Evolutionary conservation across 495 filamentous ascomycete species (phyloP).

Genomic region (Aspergillus ellipticus): DNA sequence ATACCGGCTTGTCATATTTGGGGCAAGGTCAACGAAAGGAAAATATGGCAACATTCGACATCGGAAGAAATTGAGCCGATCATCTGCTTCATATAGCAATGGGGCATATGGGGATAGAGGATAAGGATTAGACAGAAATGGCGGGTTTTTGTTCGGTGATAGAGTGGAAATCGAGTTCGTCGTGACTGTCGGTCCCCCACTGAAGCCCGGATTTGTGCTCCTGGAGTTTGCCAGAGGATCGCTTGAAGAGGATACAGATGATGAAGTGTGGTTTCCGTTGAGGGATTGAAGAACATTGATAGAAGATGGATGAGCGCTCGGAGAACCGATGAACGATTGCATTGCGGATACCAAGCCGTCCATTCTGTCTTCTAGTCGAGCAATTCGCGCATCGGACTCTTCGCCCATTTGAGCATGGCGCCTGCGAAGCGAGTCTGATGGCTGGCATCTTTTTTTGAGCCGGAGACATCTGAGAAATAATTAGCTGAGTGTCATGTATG

Average conservation of each 20-base stretch:
- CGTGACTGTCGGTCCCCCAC: neutral
- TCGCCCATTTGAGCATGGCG: conserved; percentile 23
- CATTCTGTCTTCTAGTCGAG: conserved; percentile 39
- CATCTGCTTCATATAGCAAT: conserved; percentile 31
- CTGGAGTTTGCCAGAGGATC: too few relatives aligned
- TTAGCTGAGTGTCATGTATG: conserved; percentile 2
- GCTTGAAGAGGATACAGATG: too few relatives aligned
- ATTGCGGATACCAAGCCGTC: conserved; percentile 23
- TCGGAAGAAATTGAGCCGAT: conserved; percentile 36
- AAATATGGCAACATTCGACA: conserved; percentile 36
- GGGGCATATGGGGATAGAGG: neutral
- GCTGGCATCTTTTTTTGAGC: conserved; percentile 37
- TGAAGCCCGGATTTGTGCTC: neutral
- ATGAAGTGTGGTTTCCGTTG: too few relatives aligned
- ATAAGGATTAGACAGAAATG: neutral
- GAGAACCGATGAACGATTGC: conserved; percentile 17
- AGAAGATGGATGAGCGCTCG: too few relatives aligned
- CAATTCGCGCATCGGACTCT: conserved; percentile 43
- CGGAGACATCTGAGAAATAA: conserved; percentile 39
- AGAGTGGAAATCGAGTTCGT: neutral
- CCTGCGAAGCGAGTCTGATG: conserved; percentile 29
- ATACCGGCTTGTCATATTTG: conserved; percentile 19
- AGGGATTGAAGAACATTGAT: conserved; percentile 7
- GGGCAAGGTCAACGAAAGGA: conserved; percentile 35
- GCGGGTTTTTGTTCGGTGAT: conserved; percentile 1